phyloP scores from a whole-genome alignment of 2,329 filamentous ascomycete species.

The Trichoderma citrinoviride region DNA sequence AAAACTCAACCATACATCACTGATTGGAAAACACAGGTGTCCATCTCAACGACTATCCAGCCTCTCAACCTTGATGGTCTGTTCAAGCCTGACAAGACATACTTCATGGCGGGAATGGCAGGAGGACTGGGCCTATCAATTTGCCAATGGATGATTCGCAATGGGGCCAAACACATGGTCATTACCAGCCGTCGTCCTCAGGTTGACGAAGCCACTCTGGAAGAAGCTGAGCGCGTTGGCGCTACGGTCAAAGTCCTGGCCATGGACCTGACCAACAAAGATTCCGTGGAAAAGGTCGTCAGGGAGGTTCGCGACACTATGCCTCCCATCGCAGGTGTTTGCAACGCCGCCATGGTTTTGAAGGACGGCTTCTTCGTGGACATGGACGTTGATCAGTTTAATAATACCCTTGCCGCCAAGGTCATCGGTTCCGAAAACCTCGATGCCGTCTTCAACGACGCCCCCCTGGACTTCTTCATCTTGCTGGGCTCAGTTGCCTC shows the following conservation, averaged over 20 bases:
- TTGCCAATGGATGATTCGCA: conserved; percentile 39
- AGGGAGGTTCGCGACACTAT: conserved; percentile 32
- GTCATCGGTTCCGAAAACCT: neutral
- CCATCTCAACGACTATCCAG: neutral
- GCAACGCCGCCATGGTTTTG: neutral
- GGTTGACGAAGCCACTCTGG: neutral
- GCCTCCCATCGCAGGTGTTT: neutral
- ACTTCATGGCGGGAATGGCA: conserved; percentile 35
- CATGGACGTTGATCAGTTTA: neutral
- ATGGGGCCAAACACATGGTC: conserved; percentile 38
- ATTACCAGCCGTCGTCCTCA: conserved; percentile 37
- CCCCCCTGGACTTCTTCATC: conserved; percentile 38
- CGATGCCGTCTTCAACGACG: neutral
- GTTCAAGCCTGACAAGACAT: conserved; percentile 28
- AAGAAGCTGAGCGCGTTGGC: neutral
- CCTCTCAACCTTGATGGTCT: conserved; percentile 29
- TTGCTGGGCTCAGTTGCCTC: conserved; percentile 36
- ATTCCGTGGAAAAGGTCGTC: conserved; percentile 26
- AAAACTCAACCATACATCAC: neutral
- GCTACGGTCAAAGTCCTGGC: neutral
- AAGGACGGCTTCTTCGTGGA: neutral
- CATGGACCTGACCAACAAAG: neutral
- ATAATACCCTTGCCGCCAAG: neutral
- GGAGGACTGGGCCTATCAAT: conserved; percentile 39
- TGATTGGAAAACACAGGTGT: neutral